A percentile compares a stretch with the other conserved stretches of the same genome.
These are phyloP conservation scores for Quillaja saponaria DNA, from an alignment of 306 rosid genomes.

Conservation along the genomic window DNA sequence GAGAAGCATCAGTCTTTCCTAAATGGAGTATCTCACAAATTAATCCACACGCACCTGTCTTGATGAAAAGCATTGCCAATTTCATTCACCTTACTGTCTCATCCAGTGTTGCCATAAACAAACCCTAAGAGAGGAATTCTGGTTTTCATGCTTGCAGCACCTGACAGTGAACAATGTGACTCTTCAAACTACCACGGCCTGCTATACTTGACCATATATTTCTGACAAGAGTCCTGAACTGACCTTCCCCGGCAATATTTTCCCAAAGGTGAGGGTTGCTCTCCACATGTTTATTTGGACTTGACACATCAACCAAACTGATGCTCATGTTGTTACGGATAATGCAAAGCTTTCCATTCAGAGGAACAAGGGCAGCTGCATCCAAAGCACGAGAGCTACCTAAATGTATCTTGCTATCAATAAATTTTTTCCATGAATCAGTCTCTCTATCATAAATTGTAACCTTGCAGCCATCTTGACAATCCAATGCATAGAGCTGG, in stretches of 20 bases:
- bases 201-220: conserved; percentile 91
- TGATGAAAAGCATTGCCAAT: background rate
- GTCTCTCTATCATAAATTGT: conserved; percentile 73
- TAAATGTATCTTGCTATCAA: conserved; percentile 95
- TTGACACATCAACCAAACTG: conserved; percentile 80
- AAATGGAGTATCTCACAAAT: background rate
- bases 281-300: conserved; percentile 71
- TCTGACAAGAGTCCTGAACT: conserved; percentile 69
- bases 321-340: conserved; percentile 98
- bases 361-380: conserved; percentile 96
- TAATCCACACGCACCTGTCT: conserved; percentile 6
- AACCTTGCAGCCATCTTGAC: conserved; percentile 95
- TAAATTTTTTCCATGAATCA: conserved; percentile 89
- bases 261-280: conserved; percentile 92
- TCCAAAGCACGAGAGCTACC: conserved; percentile 88
- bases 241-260: conserved; percentile 91
- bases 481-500: conserved; percentile 84
- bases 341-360: conserved; percentile 92
- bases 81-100: conserved; percentile 30
- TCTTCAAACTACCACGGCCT: conserved; percentile 82
- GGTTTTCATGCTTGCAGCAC: conserved; percentile 83
- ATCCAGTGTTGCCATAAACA: conserved; percentile 28
- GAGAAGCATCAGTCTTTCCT: conserved; percentile 27
- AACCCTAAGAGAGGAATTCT: conserved; percentile 15
- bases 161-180: conserved; percentile 97